These are phyloP conservation scores for Lactarius indigo DNA, from an alignment of 768 basidiomycete genomes.

Conservation along the genomic window DNA sequence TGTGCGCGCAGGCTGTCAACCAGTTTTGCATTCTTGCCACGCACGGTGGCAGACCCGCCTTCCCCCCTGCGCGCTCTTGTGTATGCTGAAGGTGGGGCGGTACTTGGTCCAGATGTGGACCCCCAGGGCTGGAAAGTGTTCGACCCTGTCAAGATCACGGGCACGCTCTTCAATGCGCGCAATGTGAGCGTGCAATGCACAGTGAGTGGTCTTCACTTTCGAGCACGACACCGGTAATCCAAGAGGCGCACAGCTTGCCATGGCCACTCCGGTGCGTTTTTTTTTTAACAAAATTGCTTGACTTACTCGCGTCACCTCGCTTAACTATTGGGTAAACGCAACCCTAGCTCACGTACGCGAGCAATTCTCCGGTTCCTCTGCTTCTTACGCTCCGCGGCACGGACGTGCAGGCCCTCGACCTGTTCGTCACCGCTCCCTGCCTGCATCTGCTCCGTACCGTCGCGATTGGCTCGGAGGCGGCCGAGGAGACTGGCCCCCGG, in stretches of 20 bases:
- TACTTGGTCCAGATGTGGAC: conserved; percentile 40
- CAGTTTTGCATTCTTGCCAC: conserved; percentile 34
- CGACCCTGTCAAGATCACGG: conserved; percentile 33
- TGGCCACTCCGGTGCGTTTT: conserved; percentile 45
- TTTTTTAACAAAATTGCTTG: too few species aligned
- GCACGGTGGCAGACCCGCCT: conserved; percentile 34
- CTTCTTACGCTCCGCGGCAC: conserved; percentile 42
- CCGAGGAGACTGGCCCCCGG: conserved; percentile 26
- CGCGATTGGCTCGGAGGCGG: conserved; percentile 38
- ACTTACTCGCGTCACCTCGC: neutral
- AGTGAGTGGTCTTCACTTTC: conserved; percentile 29
- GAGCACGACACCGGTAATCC: neutral
- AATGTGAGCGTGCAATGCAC: conserved; percentile 32
- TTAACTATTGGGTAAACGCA: neutral
- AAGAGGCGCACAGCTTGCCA: conserved; percentile 38
- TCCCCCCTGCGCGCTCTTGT: conserved; percentile 38
- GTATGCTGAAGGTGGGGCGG: conserved; percentile 33
- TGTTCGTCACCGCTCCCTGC: conserved; percentile 41
- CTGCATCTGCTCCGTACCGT: conserved; percentile 46
- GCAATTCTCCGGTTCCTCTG: conserved; percentile 52
- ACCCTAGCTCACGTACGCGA: conserved; percentile 45
- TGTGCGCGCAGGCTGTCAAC: conserved; percentile 32
- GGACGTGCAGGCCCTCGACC: conserved; percentile 48
- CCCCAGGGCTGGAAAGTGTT: conserved; percentile 40
- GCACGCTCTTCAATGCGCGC: conserved; percentile 36